These are phyloP conservation scores for Cladosporium sp. DNA, from an alignment of 2,329 filamentous ascomycete species.

Conservation along the genomic window DNA sequence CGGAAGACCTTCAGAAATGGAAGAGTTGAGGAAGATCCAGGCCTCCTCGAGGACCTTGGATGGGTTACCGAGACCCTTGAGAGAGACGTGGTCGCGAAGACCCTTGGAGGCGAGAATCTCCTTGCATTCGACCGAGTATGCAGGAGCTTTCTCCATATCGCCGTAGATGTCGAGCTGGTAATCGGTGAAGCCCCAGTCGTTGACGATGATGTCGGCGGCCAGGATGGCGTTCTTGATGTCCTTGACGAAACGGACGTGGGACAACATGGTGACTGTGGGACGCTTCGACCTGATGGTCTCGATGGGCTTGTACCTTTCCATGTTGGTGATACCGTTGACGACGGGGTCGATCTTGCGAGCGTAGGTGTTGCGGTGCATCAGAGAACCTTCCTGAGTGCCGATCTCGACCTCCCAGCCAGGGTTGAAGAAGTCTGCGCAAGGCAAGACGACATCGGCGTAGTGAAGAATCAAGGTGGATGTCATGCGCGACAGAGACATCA, in stretches of 20 bases:
- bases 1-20: conserved; percentile 47
- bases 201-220: conserved; percentile 61
- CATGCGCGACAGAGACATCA: conserved; percentile 27
- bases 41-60: conserved; percentile 56
- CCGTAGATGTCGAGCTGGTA: conserved; percentile 61
- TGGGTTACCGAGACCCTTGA: conserved; percentile 55
- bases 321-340: conserved; percentile 61
- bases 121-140: conserved; percentile 55
- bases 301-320: conserved; percentile 58
- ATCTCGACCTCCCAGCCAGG: conserved; percentile 60
- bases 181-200: conserved; percentile 60
- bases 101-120: conserved; percentile 53
- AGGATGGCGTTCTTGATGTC: conserved; percentile 62
- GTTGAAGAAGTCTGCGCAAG: conserved; percentile 60
- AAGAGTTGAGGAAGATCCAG: conserved; percentile 56
- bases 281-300: conserved; percentile 52
- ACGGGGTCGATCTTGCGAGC: conserved; percentile 59
- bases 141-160: conserved; percentile 58
- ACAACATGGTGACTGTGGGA: conserved; percentile 62
- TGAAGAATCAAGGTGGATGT: conserved; percentile 27
- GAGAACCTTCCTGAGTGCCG: conserved; percentile 54
- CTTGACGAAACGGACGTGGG: conserved; percentile 56
- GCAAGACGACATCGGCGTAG: conserved; percentile 57
- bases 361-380: conserved; percentile 55
- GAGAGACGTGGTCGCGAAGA: conserved; percentile 46